Percentiles rank a stretch among this genome's conserved stretches.
These are phyloP conservation scores for Solanum habrochaites DNA, from an alignment of 257 asterid genomes.

Conservation along the genomic window DNA sequence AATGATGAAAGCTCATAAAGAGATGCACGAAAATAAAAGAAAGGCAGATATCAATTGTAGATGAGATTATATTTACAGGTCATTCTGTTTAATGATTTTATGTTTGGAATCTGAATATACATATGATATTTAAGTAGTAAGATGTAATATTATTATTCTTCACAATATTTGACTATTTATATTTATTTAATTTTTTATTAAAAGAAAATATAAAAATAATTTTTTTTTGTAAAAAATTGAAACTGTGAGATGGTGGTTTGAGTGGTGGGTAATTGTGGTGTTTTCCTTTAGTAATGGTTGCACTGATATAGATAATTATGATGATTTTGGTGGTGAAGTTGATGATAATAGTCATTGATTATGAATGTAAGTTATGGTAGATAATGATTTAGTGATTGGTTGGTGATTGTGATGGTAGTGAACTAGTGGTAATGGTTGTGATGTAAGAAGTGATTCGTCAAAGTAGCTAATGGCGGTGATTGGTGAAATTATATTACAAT, in stretches of 20 bases:
- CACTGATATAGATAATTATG: background rate
- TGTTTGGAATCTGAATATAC: too few relatives aligned
- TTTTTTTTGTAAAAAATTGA: background rate
- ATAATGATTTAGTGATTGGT: background rate
- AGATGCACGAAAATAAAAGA: too few relatives aligned
- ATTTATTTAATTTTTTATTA: background rate
- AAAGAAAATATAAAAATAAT: background rate
- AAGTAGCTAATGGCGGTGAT: background rate
- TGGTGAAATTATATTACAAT: too few relatives aligned
- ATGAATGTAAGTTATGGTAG: background rate
- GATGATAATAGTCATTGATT: background rate
- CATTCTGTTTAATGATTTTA: too few relatives aligned
- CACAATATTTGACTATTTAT: background rate
- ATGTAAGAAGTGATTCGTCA: background rate
- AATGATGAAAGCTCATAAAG: too few relatives aligned
- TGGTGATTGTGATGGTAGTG: background rate
- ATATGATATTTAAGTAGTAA: too few relatives aligned
- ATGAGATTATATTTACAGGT: too few relatives aligned
- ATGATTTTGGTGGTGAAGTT: background rate
- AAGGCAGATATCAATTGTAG: too few relatives aligned
- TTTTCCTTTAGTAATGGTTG: background rate
- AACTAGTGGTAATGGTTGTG: too few relatives aligned
- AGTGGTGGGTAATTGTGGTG: background rate
- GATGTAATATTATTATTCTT: too few relatives aligned
- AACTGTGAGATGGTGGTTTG: background rate